Base-by-base conservation (phyloP, 2,329 filamentous ascomycete species). In the Paecilomyces sp. region DNA sequence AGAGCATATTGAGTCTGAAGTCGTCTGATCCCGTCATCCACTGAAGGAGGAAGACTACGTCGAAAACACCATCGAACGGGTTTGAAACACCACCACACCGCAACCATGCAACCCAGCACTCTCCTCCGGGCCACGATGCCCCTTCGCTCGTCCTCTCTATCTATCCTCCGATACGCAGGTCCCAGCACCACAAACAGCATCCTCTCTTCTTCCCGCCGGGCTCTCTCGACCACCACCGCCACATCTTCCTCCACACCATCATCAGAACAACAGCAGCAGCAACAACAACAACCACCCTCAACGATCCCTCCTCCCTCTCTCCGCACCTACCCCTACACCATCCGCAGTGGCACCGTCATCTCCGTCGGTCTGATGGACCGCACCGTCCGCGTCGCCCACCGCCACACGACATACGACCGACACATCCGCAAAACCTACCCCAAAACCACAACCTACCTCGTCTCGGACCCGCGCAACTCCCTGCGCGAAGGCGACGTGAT, bases 401-500 rank as follows among this genome's bases (percentile, higher is more conserved):
- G 69, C 36, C 68, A 72, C 66, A 71, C 61, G 15, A 53, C 60
- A 57, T 77, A 69, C 70, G 73, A 78, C 65, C 64, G 68, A 24
- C 66, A 71, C 53, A 67, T 78, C 50, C 71, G 69, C 58, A 76
- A 76, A 64, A 66, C 61, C 56, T 78, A 74, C 66, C 71, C 72
- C 1, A 66, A 72, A 58, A 67, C 69, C 47, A 73, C 68, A 12
- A 67, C 64, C 12, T 72, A 68, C 61, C 62, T 74, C 7, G 75
- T 78, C 1, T 66, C 71, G 1, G 76, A 78, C 60, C 76, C 76
- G 12, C 68, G 65, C 58, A 71, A 77, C 64, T 77, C 75, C 7
- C 68, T 77, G 36, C 74, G 75, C 50, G 70, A 75, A 47, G 76
- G 76, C n/a, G 76, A 78, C 57, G 73, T 77, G 56, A 74, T 78